Evolutionary conservation across 257 asterid species (phyloP).

Genomic region (Solanum sparsipilum): DNA sequence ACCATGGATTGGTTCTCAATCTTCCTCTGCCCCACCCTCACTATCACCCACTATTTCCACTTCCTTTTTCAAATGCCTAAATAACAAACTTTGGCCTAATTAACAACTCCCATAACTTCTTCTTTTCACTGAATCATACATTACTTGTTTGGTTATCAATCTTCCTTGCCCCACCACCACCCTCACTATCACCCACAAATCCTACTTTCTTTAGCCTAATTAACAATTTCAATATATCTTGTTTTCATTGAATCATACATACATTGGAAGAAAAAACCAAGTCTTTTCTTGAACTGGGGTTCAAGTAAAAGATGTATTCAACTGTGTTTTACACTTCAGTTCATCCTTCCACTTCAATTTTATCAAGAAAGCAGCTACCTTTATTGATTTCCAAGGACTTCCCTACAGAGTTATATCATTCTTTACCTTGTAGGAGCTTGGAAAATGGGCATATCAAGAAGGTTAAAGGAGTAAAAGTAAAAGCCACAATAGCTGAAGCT

Average conservation of each 20-base stretch:
- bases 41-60: not conserved
- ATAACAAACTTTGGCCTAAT: not conserved
- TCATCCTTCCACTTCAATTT: constrained; percentile 28
- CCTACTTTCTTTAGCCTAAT: not conserved
- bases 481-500: constrained; percentile 19
- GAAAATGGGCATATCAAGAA: constrained; percentile 20
- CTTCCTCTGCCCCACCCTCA: constrained; percentile 27
- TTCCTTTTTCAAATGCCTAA: not conserved
- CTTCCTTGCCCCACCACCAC: constrained; percentile 30
- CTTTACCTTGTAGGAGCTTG: constrained; percentile 11
- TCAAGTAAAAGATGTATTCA: constrained; percentile 27
- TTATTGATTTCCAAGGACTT: constrained; percentile 17
- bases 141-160: constrained; percentile 22
- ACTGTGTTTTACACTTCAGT: constrained; percentile 34
- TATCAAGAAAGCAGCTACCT: constrained; percentile 35
- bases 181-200: not conserved
- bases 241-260: not conserved
- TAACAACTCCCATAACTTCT: not conserved
- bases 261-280: not conserved
- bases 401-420: constrained; percentile 20
- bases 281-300: not conserved
- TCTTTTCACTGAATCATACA: not conserved
- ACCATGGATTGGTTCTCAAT: constrained; percentile 37
- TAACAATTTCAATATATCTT: not conserved
- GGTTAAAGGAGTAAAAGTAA: constrained; percentile 21